Base-by-base conservation (phyloP, 306 rosid species). In the Clitoria ternatea region DNA sequence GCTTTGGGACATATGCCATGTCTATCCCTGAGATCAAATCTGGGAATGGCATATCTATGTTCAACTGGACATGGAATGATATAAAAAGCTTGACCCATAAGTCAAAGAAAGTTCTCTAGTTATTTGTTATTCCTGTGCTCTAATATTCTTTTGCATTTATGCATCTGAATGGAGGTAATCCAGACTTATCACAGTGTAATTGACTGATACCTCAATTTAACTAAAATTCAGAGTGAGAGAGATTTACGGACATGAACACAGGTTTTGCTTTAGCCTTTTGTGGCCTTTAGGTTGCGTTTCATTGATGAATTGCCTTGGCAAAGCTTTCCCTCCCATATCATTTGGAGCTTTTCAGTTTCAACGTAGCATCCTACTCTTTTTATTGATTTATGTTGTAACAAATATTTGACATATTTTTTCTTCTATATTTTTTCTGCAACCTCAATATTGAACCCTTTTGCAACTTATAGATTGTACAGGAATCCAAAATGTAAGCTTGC, bases 21-120 rank as follows among this genome's bases (percentile, higher is more conserved):
- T 47, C 3, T 30, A 79, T 90, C 70, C 95, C 88, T 0, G 77
- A 71, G 69, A 78, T 94, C 20, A 67, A 80, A 74, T 13, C 79
- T 47, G 74, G 85, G 64, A 78, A 42, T 54, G 98, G 96, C 81
- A 84, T 94, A 57, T 94, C 60, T 72, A 53, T 96, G 7, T 94
- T 90, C 73, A 84, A 68, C 85, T 76, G 90, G 81, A 62, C 83
- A 3, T 90, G 95, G 96, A 14, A 24, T 53, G 79, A 90, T 29
- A 90, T 94, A 72, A 81, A 79, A 73, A 13, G 13, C 48, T 83
- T 94, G 80, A 62, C 37, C 20, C 86, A 97, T 94, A 83, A 85
- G 98, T 87, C 48, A 66, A 75, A 56, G 44, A 33, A 20, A 17
- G 43, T 59, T 80, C 54, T 70, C 35, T 40, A 74, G 7, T 26